Evolutionary conservation across 2,329 filamentous ascomycete species (phyloP).

Genomic region (Elsinoe australis): DNA sequence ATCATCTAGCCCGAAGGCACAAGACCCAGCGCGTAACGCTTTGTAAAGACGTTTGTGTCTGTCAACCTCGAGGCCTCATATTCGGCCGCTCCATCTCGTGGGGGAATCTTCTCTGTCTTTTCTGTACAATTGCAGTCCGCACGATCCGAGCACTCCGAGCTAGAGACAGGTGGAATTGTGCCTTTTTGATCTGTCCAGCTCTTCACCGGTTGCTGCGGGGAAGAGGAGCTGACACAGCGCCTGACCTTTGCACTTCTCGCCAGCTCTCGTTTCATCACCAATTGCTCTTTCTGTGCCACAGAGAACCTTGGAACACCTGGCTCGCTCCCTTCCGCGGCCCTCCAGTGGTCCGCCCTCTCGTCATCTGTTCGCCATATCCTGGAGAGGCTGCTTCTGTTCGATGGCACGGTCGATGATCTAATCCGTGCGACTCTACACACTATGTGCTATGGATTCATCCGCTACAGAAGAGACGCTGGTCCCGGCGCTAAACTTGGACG

Average conservation of each 20-base stretch:
- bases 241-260: conserved; percentile 5
- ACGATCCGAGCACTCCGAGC: no score
- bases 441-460: no score
- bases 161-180: no score
- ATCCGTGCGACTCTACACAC: no score
- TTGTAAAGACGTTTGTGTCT: no score
- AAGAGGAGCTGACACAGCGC: conserved; percentile 1
- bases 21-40: no score
- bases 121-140: no score
- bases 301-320: background rate
- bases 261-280: background rate
- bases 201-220: conserved; percentile 15
- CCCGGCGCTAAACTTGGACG: conserved; percentile 1
- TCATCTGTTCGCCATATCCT: no score
- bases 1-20: no score
- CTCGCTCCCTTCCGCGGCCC: background rate
- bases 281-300: background rate
- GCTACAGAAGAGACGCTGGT: conserved; percentile 1
- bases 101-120: no score
- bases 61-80: no score
- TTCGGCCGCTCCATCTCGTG: no score
- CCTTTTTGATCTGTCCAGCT: conserved; percentile 6
- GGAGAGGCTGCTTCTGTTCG: background rate
- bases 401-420: background rate
- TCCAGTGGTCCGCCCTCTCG: background rate